Evolutionary conservation across 495 filamentous ascomycete genomes (phyloP), one percentile per base, ranked within the genome.

Genomic region (Aspergillus egyptiacus): DNA sequence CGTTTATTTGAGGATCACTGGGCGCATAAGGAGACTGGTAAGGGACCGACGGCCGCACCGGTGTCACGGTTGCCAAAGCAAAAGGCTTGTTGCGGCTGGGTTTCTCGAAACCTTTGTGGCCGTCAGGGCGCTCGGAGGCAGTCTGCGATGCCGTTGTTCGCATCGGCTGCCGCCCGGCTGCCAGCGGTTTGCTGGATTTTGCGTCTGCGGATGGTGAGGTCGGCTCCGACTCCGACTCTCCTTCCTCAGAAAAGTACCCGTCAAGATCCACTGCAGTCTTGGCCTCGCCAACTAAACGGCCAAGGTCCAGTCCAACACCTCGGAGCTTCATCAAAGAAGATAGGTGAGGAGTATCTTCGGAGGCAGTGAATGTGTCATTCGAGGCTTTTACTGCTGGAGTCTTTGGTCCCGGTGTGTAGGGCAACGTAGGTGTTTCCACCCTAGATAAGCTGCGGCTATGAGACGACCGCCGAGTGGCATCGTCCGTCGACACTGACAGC

Each of bases 291-390:
- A 64, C 58, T 18, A 87, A 65, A 25, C 83, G 74, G 45, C 68
- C 63, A 43, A 93, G 65, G 52, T 91, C 78, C 43, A 81, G 74
- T 45, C 67, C 68, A 46, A 83, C 75, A 25, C 84, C 87, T 54
- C 73, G 77, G 48, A 74, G 79, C 42, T 79, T 72, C 69, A 91
- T 77, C 45, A 88, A 62, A 9, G 78, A 76, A 25, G 87, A 90
- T 10, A 96, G 74, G 63, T 89, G 78, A 6, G 90, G 89, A 2
- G 82, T 82, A n/a, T 79, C 77, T 11, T 81, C 69, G 10, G 87
- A 87, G 15, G 77, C 76, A 19, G 58, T 51, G 53, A 69, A 70
- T 0, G 60, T 49, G 1, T 60, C 56, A 24, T 59, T 59, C 1
- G 46, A 13, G n/a, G 48, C 23, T 23, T 57, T 61, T 34, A 46